These are phyloP conservation scores for Lanmaoa rubissima DNA, from an alignment of 768 basidiomycete species.

Conservation along the genomic window DNA sequence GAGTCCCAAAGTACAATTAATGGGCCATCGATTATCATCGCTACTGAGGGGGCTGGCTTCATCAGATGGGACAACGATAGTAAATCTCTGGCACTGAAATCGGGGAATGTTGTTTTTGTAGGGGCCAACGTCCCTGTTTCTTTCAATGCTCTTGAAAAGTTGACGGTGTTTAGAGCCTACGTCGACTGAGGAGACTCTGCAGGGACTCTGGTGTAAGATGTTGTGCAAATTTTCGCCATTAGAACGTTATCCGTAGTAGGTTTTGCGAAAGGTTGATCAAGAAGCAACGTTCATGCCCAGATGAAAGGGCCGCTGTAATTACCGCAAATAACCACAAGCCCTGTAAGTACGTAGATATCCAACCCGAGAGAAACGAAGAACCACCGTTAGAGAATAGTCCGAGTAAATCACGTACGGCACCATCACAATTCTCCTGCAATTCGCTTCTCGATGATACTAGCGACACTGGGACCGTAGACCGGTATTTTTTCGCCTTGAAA, in stretches of 20 bases:
- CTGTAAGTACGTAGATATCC: background rate
- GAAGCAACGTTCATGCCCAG: background rate
- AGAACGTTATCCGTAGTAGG: background rate
- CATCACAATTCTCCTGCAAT: conserved; percentile 34
- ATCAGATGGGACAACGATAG: conserved; percentile 47
- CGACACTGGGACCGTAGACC: conserved; percentile 62
- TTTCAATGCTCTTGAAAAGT: conserved; percentile 37
- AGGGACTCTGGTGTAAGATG: background rate
- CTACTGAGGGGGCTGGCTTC: conserved; percentile 64
- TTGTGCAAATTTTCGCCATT: background rate
- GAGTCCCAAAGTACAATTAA: conserved; percentile 62
- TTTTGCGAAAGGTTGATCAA: background rate
- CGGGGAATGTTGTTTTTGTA: conserved; percentile 81
- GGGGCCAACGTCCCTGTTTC: conserved; percentile 64
- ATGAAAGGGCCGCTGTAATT: background rate
- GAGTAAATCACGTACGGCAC: background rate
- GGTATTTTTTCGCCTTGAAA: conserved; percentile 83
- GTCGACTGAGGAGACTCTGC: conserved; percentile 15
- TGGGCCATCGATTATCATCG: conserved; percentile 84
- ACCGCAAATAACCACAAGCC: background rate
- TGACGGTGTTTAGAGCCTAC: conserved; percentile 31
- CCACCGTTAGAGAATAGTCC: background rate
- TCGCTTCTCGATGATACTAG: conserved; percentile 70
- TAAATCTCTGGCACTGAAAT: conserved; percentile 40
- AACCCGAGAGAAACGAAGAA: background rate